These are phyloP conservation scores for Aspergillus sp. DNA, from an alignment of 2,329 filamentous ascomycete species.

Conservation along the genomic window DNA sequence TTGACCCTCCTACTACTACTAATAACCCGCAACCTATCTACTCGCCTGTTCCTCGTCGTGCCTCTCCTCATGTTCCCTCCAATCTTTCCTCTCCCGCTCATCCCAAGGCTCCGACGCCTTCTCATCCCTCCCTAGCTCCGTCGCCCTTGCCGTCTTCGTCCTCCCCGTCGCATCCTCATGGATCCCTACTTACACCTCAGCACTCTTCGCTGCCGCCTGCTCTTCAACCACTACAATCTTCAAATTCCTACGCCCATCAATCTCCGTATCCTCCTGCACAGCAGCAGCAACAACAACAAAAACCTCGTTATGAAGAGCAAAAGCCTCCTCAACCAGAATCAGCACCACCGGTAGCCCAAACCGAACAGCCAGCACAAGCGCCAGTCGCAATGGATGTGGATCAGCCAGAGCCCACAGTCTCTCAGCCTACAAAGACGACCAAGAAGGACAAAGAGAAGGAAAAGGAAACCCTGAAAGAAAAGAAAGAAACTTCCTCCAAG, in stretches of 20 bases:
- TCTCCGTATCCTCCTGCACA: slow-evolving; percentile 18
- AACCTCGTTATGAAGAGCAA: slow-evolving; percentile 1
- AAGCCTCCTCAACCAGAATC: slow-evolving; percentile 1
- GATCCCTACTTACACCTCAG: slow-evolving; percentile 9
- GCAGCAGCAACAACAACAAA: slow-evolving; percentile 14
- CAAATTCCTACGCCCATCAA: slow-evolving; percentile 20
- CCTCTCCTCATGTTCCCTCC: no score
- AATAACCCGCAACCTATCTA: slow-evolving; percentile 19
- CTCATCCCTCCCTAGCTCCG: slow-evolving; percentile 17
- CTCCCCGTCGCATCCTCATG: slow-evolving; percentile 11
- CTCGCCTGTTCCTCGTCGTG: slow-evolving; percentile 19
- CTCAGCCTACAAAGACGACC: slow-evolving; percentile 20
- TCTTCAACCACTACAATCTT: slow-evolving; percentile 11
- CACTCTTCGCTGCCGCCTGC: slow-evolving; percentile 7
- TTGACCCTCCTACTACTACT: slow-evolving; percentile 54
- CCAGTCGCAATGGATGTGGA: slow-evolving; percentile 32
- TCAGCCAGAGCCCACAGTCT: slow-evolving; percentile 14
- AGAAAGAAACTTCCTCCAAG: slow-evolving; percentile 42
- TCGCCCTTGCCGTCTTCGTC: slow-evolving; percentile 18
- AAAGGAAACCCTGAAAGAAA: slow-evolving; percentile 32
- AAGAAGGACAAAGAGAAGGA: slow-evolving; percentile 35
- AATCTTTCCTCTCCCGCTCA: slow-evolving; percentile 17
- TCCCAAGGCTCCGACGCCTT: slow-evolving; percentile 18
- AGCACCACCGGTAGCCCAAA: slow-evolving; percentile 3
- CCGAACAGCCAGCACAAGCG: slow-evolving; percentile 11